Evolutionary conservation across 495 filamentous ascomycete species (phyloP), one percentile per base, ranked within the genome.

Genomic region (Peziza echinospora): DNA sequence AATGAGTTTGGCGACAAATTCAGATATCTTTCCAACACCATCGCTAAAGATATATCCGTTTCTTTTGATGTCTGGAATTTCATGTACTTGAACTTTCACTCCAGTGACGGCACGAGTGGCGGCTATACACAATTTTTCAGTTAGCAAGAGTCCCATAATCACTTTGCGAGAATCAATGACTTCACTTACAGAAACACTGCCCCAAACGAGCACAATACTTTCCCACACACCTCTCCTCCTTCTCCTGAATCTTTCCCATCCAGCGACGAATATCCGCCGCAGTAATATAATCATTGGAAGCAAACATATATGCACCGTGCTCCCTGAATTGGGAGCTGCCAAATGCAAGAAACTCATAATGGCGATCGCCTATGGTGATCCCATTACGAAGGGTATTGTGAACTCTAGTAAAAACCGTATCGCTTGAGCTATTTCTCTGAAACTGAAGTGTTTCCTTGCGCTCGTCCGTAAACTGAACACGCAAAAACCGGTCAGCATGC

Each of bases 261-360:
- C 82, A 84, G 5, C 63, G 54, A n/a, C 87, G 78, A 46, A 99
- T 96, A 44, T 75, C 65, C 17, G 73, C 69, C 26, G 80, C 80
- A 1, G 71, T 74, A 5, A 82, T 46, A 47, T 70, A 56, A 2
- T 72, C 62, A 2, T 68, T 67, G 0, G 75, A 68, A 0, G 80
- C 72, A 54, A 80, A 93, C 62, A 99, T 92, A 53, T 87, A 96
- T 1, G 86, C 86, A 0, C 84, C 83, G 57, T 85, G 75, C 57
- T 96, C 87, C 11, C 89, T 75, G 48, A 99, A 80, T 52, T 96
- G 89, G 0, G 87, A 93, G 59, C 93, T 96, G 0, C 89, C 87
- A 59, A 84, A 93, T 5, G 91, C 87, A 21, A 99, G 75, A 52
- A 93, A 94, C 55, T 91, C 71, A 59, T 81, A 99, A 51, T 75